Evolutionary conservation across 495 filamentous ascomycete genomes (phyloP).

Genomic region (Sordaria brevicollis): DNA sequence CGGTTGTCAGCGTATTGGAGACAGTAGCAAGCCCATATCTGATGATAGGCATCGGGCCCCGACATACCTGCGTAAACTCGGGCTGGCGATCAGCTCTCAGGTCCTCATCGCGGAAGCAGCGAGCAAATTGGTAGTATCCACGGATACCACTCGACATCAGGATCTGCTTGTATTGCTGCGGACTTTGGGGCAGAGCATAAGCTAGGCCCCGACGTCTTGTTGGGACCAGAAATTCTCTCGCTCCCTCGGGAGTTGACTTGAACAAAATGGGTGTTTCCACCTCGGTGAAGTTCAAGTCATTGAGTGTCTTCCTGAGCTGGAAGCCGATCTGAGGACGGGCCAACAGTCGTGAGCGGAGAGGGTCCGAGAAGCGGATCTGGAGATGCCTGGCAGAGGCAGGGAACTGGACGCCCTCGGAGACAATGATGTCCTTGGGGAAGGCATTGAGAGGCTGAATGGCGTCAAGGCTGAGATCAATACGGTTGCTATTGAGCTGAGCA

Average conservation of each 20-base stretch:
- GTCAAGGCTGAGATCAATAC: conserved; percentile 33
- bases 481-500: conserved; percentile 3
- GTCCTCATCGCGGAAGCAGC: conserved; percentile 94
- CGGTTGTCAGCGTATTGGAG: conserved; percentile 5
- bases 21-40: too few relatives aligned
- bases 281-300: conserved; percentile 51
- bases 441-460: conserved; percentile 60
- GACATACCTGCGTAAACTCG: conserved; percentile 81
- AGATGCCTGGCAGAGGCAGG: conserved; percentile 68
- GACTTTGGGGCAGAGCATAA: conserved; percentile 91
- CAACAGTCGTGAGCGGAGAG: conserved; percentile 51
- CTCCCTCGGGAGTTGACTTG: conserved; percentile 95
- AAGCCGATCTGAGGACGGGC: conserved; percentile 42
- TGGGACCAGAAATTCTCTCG: conserved; percentile 90
- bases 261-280: conserved; percentile 91
- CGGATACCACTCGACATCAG: conserved; percentile 82
- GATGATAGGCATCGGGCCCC: neutral
- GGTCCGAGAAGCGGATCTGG: conserved; percentile 62
- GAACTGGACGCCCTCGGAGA: conserved; percentile 60
- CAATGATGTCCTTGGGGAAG: conserved; percentile 66
- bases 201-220: conserved; percentile 60
- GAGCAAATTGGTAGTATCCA: conserved; percentile 84
- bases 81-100: conserved; percentile 86
- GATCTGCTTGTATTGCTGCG: conserved; percentile 98
- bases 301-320: conserved; percentile 46